Base-by-base conservation (phyloP, 176 grass and related monocot species). In the Stipa capillata region DNA sequence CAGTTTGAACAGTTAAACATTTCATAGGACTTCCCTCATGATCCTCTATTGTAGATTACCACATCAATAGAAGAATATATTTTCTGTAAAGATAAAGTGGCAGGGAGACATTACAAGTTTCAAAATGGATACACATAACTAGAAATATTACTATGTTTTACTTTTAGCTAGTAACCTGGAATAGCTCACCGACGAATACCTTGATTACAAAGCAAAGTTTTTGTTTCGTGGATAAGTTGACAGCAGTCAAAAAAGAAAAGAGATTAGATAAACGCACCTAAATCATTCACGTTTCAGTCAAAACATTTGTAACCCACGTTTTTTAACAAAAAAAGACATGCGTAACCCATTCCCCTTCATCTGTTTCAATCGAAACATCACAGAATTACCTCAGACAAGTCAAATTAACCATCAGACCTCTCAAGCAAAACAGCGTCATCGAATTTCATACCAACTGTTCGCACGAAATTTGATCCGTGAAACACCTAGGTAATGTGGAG, bases 351-450 rank as follows among this genome's bases (percentile, higher is more conserved):
- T 39, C 49, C 23, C 39, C 21, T 56, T 37, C 21, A 65, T 17
- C 37, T 18, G 48, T 79, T 72, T 25, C 74, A 59, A 42, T 48
- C 23, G 59, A 32, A 73, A 21, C 15, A 54, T 7, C 10, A 56
- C 27, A 45, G 33, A 54, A 2, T 21, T 64, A 39, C 65, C 29
- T n/a, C n/a, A n/a, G n/a, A n/a, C n/a, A n/a, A 18, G 40, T 66
- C n/a, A 83, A 83, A 58, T 47, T 37, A 83, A 82, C 35, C 27
- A 70, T 16, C 43, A 63, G 5, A 74, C 2, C 56, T 56, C 55
- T 72, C 52, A 73, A 65, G 31, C 28, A 72, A 87, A 63, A 34
- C 44, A 76, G 40, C 56, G 29, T 18, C 56, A 39, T 8, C 0
- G 4, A 54, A 74, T 25, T 14, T 74, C 45, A 12, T 41, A 42